Base-by-base conservation (phyloP, 768 basidiomycete genomes). In the Podaxis sp. region DNA sequence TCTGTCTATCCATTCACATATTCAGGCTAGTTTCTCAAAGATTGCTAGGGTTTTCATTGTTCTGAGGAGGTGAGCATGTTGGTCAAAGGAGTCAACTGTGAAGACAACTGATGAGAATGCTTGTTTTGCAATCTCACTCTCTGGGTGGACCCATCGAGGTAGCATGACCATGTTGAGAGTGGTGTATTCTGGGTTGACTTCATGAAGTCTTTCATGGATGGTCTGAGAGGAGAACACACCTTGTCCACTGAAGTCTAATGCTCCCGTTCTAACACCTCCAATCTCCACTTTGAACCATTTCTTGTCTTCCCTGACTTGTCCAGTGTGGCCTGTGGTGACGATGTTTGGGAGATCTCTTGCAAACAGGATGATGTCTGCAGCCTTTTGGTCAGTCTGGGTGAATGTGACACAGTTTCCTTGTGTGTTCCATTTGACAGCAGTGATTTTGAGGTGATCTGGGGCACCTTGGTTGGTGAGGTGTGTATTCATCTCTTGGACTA, bases 211-310 rank as follows among this genome's bases (percentile, higher is more conserved):
- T 2, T 57, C 24, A 26, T 57, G 24, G 2, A 57, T 57, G 40
- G 19, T 22, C 6, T 57, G n/a, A 1, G 40, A 24, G 2, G 40
- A 9, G 56, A 39, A 57, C 6, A 57, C 17, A 11, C 24, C 56
- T 44, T 28, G 28, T 28, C 28, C 28, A 28, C 28, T 4, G 5
- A 28, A 28, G 28, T 28, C 28, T 28, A 3, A 3, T 28, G 48
- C 5, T n/a, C 65, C 61, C 40, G 66, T 68, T 46, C 42, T 61
- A 28, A 67, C 63, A 1, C 65, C 64, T 7, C 69, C 68, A 0
- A 72, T 46, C 26, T 67, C 54, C 1, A 70, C 63, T 56, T 69
- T 72, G 60, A 30, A 72, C 53, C 67, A 65, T 38, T 55, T 63
- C 26, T 64, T 67, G 51, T 72, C 69, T 44, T 67, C 71, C 28